Base-by-base conservation (phyloP, 2,329 filamentous ascomycete genomes). In the Penicillium sp. region DNA sequence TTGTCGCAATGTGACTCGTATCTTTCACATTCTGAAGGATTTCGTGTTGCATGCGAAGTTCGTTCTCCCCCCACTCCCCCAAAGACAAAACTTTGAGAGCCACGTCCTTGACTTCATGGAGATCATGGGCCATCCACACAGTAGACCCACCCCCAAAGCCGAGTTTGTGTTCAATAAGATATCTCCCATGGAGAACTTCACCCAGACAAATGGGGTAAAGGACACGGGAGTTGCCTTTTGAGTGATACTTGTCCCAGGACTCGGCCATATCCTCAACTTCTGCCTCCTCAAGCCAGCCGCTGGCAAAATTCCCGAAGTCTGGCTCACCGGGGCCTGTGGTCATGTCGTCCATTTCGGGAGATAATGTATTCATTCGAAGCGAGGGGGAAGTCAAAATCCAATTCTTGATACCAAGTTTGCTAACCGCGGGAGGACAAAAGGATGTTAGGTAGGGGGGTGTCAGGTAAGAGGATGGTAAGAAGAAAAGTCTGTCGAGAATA, bases 111-210 rank as follows among this genome's bases (percentile, higher is more conserved):
- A 62, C 56, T 3, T 59, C 48, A 43, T 63, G 46, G 11, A 62
- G 41, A 48, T 68, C 65, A 58, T 57, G 57, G 24, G 64, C 66
- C 58, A 71, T 61, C 68, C 64, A 70, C 41, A 68, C 64, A n/a
- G 64, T 69, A 3, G 65, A 64, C 31, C 59, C 61, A 33, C 63
- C 61, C 0, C 66, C 64, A 55, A 45, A 58, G n/a, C 65, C 66
- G 16, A 68, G 43, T 51, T 70, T 70, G 48, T 67, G 60, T 50
- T 65, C 64, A 29, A 68, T 46, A 35, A 63, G 44, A 45, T 70
- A 69, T 47, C 66, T 61, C 27, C 56, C 52, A 35, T 65, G 56
- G 24, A 67, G 59, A 19, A 68, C 46, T 55, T 67, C 62, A 46
- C 59, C 63, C 10, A 66, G 41, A 24, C 7, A 26, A 43, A 65